These are phyloP conservation scores for Penicillium bialowiezense DNA, from an alignment of 495 filamentous ascomycete species.

Conservation along the genomic window DNA sequence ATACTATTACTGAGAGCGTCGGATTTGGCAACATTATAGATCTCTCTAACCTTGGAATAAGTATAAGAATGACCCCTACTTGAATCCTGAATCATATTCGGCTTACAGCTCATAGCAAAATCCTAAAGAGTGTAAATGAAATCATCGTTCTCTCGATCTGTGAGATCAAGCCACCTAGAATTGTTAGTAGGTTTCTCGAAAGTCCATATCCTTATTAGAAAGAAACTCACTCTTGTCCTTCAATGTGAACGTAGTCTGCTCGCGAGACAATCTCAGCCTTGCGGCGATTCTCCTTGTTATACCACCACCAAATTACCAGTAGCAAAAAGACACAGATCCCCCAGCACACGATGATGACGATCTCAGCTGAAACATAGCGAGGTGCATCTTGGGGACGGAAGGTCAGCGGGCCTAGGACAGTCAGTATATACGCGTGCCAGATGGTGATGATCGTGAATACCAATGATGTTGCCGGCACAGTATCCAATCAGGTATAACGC, in stretches of 20 bases:
- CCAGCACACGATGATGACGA: conserved; percentile 64
- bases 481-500: conserved; percentile 66
- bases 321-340: conserved; percentile 54
- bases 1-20: no score
- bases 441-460: conserved; percentile 12
- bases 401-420: conserved; percentile 47
- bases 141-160: conserved; percentile 46
- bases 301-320: conserved; percentile 62
- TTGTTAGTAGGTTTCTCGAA: conserved; percentile 4
- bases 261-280: conserved; percentile 51
- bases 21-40: no score
- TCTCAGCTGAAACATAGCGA: conserved; percentile 66
- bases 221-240: conserved; percentile 59
- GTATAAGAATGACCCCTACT: no score
- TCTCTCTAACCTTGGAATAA: no score
- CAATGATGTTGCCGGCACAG: conserved; percentile 47
- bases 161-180: conserved; percentile 51
- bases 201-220: neutral
- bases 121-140: conserved; percentile 36
- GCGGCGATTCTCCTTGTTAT: conserved; percentile 55
- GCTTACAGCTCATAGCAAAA: no score
- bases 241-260: conserved; percentile 60
- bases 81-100: no score
- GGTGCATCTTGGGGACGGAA: conserved; percentile 58
- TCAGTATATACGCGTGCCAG: neutral